Percentiles rank a stretch among this genome's conserved stretches.
These are phyloP conservation scores for Yamadazyma membranifaciens DNA, from an alignment of 1,139 yeast species.

Conservation along the genomic window DNA sequence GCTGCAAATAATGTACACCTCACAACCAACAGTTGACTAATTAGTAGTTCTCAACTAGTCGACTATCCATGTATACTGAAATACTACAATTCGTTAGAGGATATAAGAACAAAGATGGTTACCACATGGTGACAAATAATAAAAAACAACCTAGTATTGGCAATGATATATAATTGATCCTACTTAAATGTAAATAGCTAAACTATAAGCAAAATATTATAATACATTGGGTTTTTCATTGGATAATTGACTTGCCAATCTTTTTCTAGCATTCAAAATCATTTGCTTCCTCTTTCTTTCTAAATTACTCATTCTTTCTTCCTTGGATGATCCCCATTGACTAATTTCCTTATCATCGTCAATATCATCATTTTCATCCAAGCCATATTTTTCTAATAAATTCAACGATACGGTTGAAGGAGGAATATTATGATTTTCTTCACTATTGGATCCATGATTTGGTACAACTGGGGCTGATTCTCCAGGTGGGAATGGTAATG, in stretches of 20 bases:
- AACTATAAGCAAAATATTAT: not conserved
- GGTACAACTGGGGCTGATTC: slow-evolving; percentile 17
- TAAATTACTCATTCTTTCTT: slow-evolving; percentile 20
- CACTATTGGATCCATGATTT: slow-evolving; percentile 5
- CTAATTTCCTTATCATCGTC: slow-evolving; percentile 10
- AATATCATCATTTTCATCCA: slow-evolving; percentile 19
- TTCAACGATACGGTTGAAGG: slow-evolving; percentile 21
- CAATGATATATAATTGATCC: too few relatives aligned
- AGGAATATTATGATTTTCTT: slow-evolving; percentile 11
- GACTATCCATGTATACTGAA: too few relatives aligned
- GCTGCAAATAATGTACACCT: too few relatives aligned
- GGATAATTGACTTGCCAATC: slow-evolving; percentile 37
- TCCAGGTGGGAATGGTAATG: slow-evolving; percentile 67
- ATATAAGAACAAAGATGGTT: too few relatives aligned
- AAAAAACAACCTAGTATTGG: too few relatives aligned
- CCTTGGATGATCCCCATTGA: slow-evolving; percentile 20
- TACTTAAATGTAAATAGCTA: too few relatives aligned
- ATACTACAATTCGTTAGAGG: too few relatives aligned
- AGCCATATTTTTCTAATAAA: slow-evolving; percentile 39
- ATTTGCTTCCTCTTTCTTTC: slow-evolving; percentile 38
- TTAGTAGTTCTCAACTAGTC: not conserved
- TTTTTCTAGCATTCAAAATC: slow-evolving; percentile 43
- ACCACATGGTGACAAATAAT: too few relatives aligned
- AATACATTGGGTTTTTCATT: slow-evolving; percentile 15
- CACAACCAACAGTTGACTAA: not conserved